Percentiles rank a stretch among this genome's conserved stretches.
These are phyloP conservation scores for Microsporum ferrugineum DNA, from an alignment of 2,329 filamentous ascomycete genomes.

Conservation along the genomic window DNA sequence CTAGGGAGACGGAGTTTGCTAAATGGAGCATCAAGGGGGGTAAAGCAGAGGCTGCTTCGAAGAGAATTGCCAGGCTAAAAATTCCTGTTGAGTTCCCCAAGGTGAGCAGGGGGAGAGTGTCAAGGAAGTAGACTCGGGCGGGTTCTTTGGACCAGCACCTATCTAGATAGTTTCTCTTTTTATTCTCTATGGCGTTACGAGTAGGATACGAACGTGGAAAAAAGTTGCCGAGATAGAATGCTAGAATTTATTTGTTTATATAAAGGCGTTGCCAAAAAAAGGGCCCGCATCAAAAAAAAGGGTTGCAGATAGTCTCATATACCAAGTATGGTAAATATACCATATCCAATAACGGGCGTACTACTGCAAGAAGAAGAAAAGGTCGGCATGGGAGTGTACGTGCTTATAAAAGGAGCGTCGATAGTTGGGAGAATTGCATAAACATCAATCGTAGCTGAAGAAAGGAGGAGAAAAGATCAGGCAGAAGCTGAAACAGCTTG, in stretches of 20 bases:
- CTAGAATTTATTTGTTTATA: neutral
- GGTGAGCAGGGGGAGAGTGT: slow-evolving; percentile 30
- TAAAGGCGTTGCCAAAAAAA: neutral
- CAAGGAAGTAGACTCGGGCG: neutral
- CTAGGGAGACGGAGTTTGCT: slow-evolving; percentile 30
- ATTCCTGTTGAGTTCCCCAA: slow-evolving; percentile 78
- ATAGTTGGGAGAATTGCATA: neutral
- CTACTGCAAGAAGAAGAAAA: neutral
- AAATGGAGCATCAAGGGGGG: slow-evolving; percentile 44
- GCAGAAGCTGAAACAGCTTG: neutral
- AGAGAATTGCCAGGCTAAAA: slow-evolving; percentile 55
- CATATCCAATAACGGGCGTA: neutral
- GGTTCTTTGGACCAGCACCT: neutral
- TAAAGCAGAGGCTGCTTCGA: slow-evolving; percentile 45
- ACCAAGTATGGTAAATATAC: neutral
- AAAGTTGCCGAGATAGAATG: neutral
- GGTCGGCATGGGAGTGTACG: neutral
- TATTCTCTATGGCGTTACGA: neutral
- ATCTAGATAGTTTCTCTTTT: neutral
- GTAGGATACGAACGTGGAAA: too few species aligned
- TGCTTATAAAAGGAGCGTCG: neutral
- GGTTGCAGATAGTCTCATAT: neutral
- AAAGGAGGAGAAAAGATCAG: neutral
- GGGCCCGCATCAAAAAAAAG: neutral
- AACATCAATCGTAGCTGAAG: neutral